Percentiles rank a stretch among this genome's conserved stretches.
Evolutionary conservation across 2,329 filamentous ascomycete genomes (phyloP).

Genomic region (Podosphaera xanthii): DNA sequence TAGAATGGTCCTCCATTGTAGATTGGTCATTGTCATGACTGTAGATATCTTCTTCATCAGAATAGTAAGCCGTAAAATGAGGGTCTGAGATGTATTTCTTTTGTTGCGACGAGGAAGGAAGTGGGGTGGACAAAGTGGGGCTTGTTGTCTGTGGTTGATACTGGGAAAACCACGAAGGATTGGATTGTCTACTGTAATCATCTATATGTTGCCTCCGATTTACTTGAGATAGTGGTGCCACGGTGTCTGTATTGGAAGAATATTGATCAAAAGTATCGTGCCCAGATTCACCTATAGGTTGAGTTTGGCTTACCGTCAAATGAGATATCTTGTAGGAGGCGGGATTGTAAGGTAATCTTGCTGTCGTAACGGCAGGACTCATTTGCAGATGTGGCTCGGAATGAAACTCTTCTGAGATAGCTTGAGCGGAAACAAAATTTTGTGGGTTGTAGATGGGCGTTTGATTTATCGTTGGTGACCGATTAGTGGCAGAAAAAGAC

Average conservation of each 20-base stretch:
- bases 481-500: conserved; percentile 18
- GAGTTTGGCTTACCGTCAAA: conserved; percentile 29
- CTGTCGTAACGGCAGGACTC: conserved; percentile 26
- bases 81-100: conserved; percentile 9
- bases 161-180: conserved; percentile 8
- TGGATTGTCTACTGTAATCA: conserved; percentile 7
- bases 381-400: conserved; percentile 25
- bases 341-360: conserved; percentile 44
- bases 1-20: conserved; percentile 5
- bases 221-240: conserved; percentile 18
- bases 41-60: conserved; percentile 12
- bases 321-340: conserved; percentile 21
- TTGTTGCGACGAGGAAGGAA: conserved; percentile 9
- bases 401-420: conserved; percentile 18
- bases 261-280: conserved; percentile 27
- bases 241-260: conserved; percentile 6
- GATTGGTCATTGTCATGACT: conserved; percentile 10
- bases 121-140: conserved; percentile 11
- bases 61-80: conserved; percentile 7
- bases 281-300: conserved; percentile 29
- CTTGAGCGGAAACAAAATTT: conserved; percentile 26
- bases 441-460: conserved; percentile 35
- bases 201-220: conserved; percentile 8
- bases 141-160: conserved; percentile 12
- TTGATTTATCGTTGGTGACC: conserved; percentile 18